Evolutionary conservation across 768 basidiomycete species (phyloP).

Genomic region (Nidula microcarpa): DNA sequence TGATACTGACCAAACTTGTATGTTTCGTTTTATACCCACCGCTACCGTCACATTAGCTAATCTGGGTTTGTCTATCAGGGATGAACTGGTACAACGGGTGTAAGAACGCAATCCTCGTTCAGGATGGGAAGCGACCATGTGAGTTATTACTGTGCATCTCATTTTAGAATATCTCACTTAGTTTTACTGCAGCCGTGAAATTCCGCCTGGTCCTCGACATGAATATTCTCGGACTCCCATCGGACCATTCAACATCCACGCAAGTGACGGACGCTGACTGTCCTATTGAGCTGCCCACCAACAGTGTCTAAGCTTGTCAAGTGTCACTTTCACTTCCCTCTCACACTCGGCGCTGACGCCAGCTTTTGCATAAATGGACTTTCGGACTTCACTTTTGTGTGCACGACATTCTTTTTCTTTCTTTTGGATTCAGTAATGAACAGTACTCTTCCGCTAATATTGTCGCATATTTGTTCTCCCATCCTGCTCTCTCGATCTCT

Average conservation of each 20-base stretch:
- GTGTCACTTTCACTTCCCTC: neutral
- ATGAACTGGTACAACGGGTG: slow-evolving; percentile 75
- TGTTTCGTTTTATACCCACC: slow-evolving; percentile 11
- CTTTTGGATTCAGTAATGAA: neutral
- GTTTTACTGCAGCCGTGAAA: slow-evolving; percentile 43
- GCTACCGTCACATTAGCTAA: too few species aligned
- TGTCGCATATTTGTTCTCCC: neutral
- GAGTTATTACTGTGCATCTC: slow-evolving; percentile 19
- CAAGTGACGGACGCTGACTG: slow-evolving; percentile 60
- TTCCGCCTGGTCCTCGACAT: slow-evolving; percentile 66
- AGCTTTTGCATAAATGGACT: neutral
- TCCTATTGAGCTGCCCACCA: slow-evolving; percentile 63
- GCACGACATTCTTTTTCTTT: neutral
- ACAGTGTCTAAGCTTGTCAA: slow-evolving; percentile 35
- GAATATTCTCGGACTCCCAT: slow-evolving; percentile 65
- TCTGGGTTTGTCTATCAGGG: slow-evolving; percentile 39
- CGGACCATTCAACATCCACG: slow-evolving; percentile 48
- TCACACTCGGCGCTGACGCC: neutral
- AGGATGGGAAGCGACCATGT: slow-evolving; percentile 57
- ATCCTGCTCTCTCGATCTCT: neutral
- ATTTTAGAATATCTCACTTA: neutral
- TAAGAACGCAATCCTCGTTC: slow-evolving; percentile 50
- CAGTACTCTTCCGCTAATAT: neutral
- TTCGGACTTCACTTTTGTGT: neutral
- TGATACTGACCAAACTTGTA: slow-evolving; percentile 80